phyloP scores from a whole-genome alignment of 768 basidiomycete genomes.

The Leucosporidium scottii region DNA sequence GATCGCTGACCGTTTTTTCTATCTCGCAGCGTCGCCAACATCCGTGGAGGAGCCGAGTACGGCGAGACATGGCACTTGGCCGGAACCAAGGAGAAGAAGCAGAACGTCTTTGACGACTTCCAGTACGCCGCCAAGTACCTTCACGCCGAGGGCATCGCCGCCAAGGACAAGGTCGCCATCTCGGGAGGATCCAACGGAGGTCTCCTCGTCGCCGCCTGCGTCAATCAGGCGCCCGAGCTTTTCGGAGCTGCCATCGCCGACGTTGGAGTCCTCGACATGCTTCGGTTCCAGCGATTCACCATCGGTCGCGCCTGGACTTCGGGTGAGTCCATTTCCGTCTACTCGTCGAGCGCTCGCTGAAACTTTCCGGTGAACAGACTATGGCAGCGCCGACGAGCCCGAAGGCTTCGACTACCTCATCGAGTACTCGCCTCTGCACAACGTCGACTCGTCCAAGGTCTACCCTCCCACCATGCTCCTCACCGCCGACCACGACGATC shows the following conservation, averaged over 20 bases:
- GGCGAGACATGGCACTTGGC: slow-evolving; percentile 78
- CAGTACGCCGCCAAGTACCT: slow-evolving; percentile 52
- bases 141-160: slow-evolving; percentile 63
- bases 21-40: slow-evolving; percentile 37
- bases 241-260: slow-evolving; percentile 74
- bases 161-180: slow-evolving; percentile 62
- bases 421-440: slow-evolving; percentile 69
- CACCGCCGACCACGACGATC: slow-evolving; percentile 36
- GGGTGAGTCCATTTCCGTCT: too few relatives aligned
- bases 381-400: slow-evolving; percentile 65
- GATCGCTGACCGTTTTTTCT: not conserved
- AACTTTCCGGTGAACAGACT: slow-evolving; percentile 46
- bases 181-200: slow-evolving; percentile 79
- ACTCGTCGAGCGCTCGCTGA: too few relatives aligned
- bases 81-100: slow-evolving; percentile 61
- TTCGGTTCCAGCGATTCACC: slow-evolving; percentile 65
- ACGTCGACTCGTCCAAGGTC: slow-evolving; percentile 53
- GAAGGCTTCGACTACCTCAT: slow-evolving; percentile 78
- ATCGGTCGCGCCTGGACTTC: slow-evolving; percentile 73
- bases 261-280: slow-evolving; percentile 64
- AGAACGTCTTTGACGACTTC: slow-evolving; percentile 67
- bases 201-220: slow-evolving; percentile 75
- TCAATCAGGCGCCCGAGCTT: slow-evolving; percentile 67
- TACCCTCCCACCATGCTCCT: slow-evolving; percentile 60
- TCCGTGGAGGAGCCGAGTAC: slow-evolving; percentile 62